Evolutionary conservation across 441 rosid species (phyloP), one percentile per base, ranked within the genome.

Genomic region (Gossypium trilobum): DNA sequence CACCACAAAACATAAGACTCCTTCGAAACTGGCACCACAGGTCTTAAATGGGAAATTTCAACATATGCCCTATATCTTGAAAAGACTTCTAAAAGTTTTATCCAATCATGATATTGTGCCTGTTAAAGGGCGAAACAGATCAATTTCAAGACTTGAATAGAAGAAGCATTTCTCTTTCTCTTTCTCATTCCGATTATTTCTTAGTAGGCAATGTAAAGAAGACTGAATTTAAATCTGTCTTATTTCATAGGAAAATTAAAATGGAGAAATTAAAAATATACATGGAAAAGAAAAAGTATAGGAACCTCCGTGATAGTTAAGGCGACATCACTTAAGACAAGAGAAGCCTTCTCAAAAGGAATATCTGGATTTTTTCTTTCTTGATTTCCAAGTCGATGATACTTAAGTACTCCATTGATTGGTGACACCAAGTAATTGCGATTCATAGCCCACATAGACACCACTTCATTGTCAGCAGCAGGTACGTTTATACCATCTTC

Each of bases 51-150:
- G 64, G 92, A 92, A 76, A 91, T 82, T 78, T 95, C 99, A 70
- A 89, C 78, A 80, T 85, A 87, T 46, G 84, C 84, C 89, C 84
- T 90, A 85, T 91, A 89, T 81, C 91, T 89, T 29, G 98, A 89
- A 79, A 95, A 77, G 78, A 85, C 97, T 84, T 95, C 99, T 72
- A 95, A 80, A 74, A 95, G 87, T 82, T 87, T 95, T 82, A 95
- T 88, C 95, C 97, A 92, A 83, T 95, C 99, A 80, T 85, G 91
- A 83, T 95, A 95, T 78, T 95, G 99, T 39, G 83, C 91, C 99
- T 95, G 88, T 64, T 51, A 80, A 70, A 42, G 72, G 63, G 74
- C 19, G 67, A 42, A 80, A 79, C 74, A 74, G 68, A 57, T 65
- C 73, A 79, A 74, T 55, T 64, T 57, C 39, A 57, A 69, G 59